Percentiles rank a stretch among this genome's conserved stretches.
phyloP scores from a whole-genome alignment of 192 early-diverging fungal species.

The Mortierella hygrophila region DNA sequence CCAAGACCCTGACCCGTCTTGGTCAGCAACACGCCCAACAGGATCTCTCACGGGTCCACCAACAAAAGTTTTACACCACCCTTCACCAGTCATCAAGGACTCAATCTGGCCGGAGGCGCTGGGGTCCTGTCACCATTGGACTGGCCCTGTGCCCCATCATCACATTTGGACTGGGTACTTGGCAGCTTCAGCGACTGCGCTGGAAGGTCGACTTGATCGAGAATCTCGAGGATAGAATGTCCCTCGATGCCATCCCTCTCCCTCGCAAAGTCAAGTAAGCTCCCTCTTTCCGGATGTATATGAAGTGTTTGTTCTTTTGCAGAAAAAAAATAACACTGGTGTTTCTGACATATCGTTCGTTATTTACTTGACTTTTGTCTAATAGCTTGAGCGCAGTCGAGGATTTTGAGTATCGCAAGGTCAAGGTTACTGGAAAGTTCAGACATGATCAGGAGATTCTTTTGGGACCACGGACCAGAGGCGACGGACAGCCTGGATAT shows the following conservation, averaged over 20 bases:
- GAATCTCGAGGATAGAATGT: slow-evolving; percentile 71
- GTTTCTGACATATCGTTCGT: not conserved
- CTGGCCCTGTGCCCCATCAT: slow-evolving; percentile 65
- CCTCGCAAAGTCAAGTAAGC: slow-evolving; percentile 73
- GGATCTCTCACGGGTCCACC: not conserved
- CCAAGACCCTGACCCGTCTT: not conserved
- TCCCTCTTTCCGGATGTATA: too few species aligned
- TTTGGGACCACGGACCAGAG: slow-evolving; percentile 79
- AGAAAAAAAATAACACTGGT: not conserved
- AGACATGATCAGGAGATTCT: slow-evolving; percentile 84
- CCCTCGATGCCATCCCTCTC: slow-evolving; percentile 73
- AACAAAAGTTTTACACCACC: slow-evolving; percentile 17
- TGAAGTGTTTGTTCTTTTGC: not conserved
- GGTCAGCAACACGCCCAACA: not conserved
- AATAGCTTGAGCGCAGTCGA: slow-evolving; percentile 48
- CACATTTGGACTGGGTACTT: slow-evolving; percentile 82
- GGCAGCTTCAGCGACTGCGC: slow-evolving; percentile 89
- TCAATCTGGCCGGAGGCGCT: slow-evolving; percentile 34
- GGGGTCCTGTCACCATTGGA: slow-evolving; percentile 46
- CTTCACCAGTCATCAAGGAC: slow-evolving; percentile 40
- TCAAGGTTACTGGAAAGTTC: slow-evolving; percentile 77
- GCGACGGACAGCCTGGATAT: slow-evolving; percentile 79
- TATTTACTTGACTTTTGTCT: slow-evolving; percentile 11
- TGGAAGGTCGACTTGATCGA: slow-evolving; percentile 92
- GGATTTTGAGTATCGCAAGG: slow-evolving; percentile 83